phyloP scores from a whole-genome alignment of 2,329 filamentous ascomycete species.

The Pyricularia sp. region DNA sequence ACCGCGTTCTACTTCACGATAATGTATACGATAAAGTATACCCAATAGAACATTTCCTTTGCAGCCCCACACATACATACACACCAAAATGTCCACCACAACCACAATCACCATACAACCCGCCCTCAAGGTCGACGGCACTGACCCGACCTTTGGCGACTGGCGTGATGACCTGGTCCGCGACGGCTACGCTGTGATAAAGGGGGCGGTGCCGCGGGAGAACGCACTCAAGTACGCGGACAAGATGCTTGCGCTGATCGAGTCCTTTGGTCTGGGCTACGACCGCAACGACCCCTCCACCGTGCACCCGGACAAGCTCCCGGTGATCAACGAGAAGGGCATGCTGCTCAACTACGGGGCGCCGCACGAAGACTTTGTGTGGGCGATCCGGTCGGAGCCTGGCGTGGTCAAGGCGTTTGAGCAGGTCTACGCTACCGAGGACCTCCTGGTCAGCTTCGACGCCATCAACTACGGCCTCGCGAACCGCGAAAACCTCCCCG shows the following conservation, averaged over 20 bases:
- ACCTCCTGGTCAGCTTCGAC: constrained; percentile 36
- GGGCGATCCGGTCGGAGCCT: constrained; percentile 33
- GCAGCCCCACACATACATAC: neutral
- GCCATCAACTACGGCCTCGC: constrained; percentile 30
- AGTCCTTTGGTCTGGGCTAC: constrained; percentile 6
- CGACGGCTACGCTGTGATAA: constrained; percentile 16
- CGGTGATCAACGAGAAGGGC: constrained; percentile 30
- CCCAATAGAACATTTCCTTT: neutral
- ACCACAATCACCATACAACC: neutral
- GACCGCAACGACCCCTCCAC: constrained; percentile 9
- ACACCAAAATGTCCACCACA: neutral
- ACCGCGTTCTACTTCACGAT: neutral
- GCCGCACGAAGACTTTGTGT: constrained; percentile 34
- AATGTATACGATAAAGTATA: neutral
- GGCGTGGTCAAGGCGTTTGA: constrained; percentile 32
- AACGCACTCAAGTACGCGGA: constrained; percentile 7
- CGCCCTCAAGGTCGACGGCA: neutral
- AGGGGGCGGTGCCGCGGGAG: constrained; percentile 10
- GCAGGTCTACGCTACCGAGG: constrained; percentile 29
- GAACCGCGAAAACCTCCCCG: constrained; percentile 21
- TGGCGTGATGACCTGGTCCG: constrained; percentile 14
- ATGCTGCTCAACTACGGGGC: constrained; percentile 33
- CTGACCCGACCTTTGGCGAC: constrained; percentile 6
- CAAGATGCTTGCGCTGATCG: constrained; percentile 5
- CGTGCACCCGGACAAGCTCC: constrained; percentile 8